Conservation (phyloP, 345 rosid genomes). For the Citrus mangshanensis region DNA sequence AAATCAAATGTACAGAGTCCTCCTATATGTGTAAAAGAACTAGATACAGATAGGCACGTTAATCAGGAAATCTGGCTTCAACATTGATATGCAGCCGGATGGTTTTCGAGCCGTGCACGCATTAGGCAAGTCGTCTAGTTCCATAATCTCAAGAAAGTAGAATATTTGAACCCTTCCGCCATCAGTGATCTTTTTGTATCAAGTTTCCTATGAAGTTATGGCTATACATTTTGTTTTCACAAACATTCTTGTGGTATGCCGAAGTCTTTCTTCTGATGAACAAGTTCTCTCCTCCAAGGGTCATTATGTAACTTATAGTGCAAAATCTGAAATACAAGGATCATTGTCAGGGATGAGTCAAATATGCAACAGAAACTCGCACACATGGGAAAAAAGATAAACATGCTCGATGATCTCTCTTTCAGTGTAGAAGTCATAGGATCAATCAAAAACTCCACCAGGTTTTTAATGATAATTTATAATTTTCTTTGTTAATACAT, state of each 20-base stretch:
- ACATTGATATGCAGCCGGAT: too few species aligned
- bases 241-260: slow-evolving; percentile 80
- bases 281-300: slow-evolving; percentile 68
- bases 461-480: not conserved
- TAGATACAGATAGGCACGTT: not conserved
- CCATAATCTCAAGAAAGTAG: not conserved
- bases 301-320: slow-evolving; percentile 87
- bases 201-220: not conserved
- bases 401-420: not conserved
- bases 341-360: not conserved
- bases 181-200: not conserved
- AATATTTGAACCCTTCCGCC: not conserved
- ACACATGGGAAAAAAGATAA: not conserved
- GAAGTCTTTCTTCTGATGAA: slow-evolving; percentile 40
- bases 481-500: not conserved
- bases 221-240: slow-evolving; percentile 25
- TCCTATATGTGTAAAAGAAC: not conserved
- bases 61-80: too few species aligned
- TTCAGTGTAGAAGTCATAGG: too few species aligned
- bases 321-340: slow-evolving; percentile 37
- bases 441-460: not conserved
- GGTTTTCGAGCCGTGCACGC: too few species aligned
- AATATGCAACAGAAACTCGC: not conserved
- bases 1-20: not conserved
- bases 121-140: not conserved